A percentile compares a stretch with the other conserved stretches of the same genome.
Evolutionary conservation across 768 basidiomycete genomes (phyloP).

Genomic region (Lactarius indigo): DNA sequence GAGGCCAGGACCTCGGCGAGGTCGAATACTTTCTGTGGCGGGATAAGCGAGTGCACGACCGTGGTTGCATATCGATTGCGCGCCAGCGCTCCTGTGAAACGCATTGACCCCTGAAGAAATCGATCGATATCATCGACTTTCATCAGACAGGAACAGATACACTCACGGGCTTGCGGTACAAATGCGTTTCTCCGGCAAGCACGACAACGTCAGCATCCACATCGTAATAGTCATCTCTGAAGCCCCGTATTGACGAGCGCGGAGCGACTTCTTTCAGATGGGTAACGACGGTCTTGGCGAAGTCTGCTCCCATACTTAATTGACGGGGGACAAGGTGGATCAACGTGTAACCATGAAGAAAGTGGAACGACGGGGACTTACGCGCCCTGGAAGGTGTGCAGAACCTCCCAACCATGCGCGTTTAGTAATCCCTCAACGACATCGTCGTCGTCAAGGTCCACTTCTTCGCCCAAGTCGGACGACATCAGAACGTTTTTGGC

Average conservation of each 20-base stretch:
- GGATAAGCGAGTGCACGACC: conserved; percentile 11
- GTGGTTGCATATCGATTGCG: conserved; percentile 15
- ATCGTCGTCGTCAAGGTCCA: conserved; percentile 28
- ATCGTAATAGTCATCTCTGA: conserved; percentile 38
- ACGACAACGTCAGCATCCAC: conserved; percentile 38
- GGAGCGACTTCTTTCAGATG: conserved; percentile 38
- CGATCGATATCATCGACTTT: background rate
- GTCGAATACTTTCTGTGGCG: conserved; percentile 26
- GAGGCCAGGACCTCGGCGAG: conserved; percentile 33
- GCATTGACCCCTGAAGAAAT: conserved; percentile 20
- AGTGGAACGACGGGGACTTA: conserved; percentile 30
- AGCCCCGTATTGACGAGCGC: conserved; percentile 37
- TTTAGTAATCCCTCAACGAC: conserved; percentile 34
- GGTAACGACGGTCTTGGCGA: conserved; percentile 40
- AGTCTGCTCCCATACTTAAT: conserved; percentile 44
- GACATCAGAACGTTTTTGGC: conserved; percentile 1
- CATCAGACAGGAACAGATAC: background rate
- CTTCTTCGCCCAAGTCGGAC: background rate
- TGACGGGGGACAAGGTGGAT: background rate
- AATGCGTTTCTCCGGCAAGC: conserved; percentile 41
- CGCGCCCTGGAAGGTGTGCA: conserved; percentile 41
- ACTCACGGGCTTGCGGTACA: conserved; percentile 40
- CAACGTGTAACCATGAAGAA: background rate
- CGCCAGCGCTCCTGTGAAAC: conserved; percentile 16
- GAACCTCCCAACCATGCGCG: conserved; percentile 39